A percentile compares a stretch with the other conserved stretches of the same genome.
Evolutionary conservation across 495 filamentous ascomycete species (phyloP).

Genomic region (Thermochaetoides thermophila): DNA sequence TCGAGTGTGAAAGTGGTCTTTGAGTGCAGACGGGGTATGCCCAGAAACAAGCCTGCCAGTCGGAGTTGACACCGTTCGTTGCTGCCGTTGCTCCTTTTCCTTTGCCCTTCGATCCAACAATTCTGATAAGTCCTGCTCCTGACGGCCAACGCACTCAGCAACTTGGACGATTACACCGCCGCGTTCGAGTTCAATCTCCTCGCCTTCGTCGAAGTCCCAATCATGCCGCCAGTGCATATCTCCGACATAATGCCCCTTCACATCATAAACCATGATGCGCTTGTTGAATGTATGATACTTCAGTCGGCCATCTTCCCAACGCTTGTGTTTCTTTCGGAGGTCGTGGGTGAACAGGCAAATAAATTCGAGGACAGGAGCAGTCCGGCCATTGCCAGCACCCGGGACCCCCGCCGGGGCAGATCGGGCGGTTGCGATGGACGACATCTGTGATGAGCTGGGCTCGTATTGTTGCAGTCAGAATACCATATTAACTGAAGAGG

Average conservation of each 20-base stretch:
- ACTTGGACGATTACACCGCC: constrained; percentile 64
- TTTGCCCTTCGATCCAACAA: constrained; percentile 51
- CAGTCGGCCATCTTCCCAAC: constrained; percentile 84
- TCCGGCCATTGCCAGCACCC: constrained; percentile 5
- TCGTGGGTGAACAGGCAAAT: constrained; percentile 78
- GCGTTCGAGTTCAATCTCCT: constrained; percentile 68
- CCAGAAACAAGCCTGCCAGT: constrained; percentile 5
- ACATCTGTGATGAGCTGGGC: constrained; percentile 5
- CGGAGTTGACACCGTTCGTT: constrained; percentile 18
- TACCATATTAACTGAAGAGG: too few relatives aligned
- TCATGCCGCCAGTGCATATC: constrained; percentile 68
- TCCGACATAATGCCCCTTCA: constrained; percentile 61
- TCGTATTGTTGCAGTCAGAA: too few relatives aligned
- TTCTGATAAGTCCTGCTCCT: constrained; percentile 60
- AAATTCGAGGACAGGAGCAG: constrained; percentile 60
- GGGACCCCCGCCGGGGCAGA: background rate
- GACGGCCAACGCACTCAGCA: constrained; percentile 51
- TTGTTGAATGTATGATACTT: constrained; percentile 86
- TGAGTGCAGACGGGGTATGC: constrained; percentile 3
- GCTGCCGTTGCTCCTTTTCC: constrained; percentile 31
- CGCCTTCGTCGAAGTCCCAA: constrained; percentile 52
- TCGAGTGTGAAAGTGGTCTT: constrained; percentile 20
- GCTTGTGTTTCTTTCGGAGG: constrained; percentile 69
- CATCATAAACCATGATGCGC: constrained; percentile 82
- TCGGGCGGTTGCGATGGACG: constrained; percentile 10